Percentiles rank a stretch among this genome's conserved stretches.
These are phyloP conservation scores for Sphagnum contortum DNA, from an alignment of 225 moss, liverwort and hornwort genomes.

Conservation along the genomic window DNA sequence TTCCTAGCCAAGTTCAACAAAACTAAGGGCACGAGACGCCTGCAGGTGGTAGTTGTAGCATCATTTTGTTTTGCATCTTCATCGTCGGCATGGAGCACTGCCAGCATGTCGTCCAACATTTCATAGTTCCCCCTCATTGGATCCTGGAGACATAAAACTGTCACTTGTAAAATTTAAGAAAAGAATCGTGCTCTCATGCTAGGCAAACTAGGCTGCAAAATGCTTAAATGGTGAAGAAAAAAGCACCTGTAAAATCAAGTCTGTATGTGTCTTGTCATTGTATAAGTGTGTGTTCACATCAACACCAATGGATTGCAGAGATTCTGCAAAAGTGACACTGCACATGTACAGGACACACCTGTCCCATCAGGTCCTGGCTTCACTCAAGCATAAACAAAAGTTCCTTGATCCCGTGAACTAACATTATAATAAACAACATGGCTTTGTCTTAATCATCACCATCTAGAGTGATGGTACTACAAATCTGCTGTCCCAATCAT, in stretches of 20 bases:
- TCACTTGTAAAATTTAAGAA: not conserved
- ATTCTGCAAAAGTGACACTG: constrained; percentile 56
- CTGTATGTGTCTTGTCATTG: constrained; percentile 78
- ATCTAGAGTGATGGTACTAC: constrained; percentile 1
- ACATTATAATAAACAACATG: not conserved
- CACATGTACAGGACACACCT: not conserved
- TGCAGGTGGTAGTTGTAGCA: constrained; percentile 19
- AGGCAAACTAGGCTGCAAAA: not conserved
- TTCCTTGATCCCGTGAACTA: no score
- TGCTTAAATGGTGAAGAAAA: not conserved
- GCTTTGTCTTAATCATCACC: not conserved
- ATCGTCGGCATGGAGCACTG: constrained; percentile 46
- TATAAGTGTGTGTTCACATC: constrained; percentile 39
- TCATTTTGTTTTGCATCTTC: constrained; percentile 43
- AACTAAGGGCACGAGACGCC: constrained; percentile 75
- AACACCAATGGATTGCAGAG: constrained; percentile 48
- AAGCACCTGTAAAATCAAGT: constrained; percentile 76
- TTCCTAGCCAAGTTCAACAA: constrained; percentile 54
- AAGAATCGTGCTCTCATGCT: not conserved
- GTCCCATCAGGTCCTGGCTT: no score
- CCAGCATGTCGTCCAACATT: constrained; percentile 54
- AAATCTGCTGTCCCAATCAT: no score
- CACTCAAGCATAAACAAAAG: no score
- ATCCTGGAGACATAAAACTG: constrained; percentile 37
- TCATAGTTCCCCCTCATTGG: constrained; percentile 70